A percentile compares a stretch with the other conserved stretches of the same genome.
These are phyloP conservation scores for Corinectria fuckeliana DNA, from an alignment of 2,329 filamentous ascomycete genomes.

Conservation along the genomic window DNA sequence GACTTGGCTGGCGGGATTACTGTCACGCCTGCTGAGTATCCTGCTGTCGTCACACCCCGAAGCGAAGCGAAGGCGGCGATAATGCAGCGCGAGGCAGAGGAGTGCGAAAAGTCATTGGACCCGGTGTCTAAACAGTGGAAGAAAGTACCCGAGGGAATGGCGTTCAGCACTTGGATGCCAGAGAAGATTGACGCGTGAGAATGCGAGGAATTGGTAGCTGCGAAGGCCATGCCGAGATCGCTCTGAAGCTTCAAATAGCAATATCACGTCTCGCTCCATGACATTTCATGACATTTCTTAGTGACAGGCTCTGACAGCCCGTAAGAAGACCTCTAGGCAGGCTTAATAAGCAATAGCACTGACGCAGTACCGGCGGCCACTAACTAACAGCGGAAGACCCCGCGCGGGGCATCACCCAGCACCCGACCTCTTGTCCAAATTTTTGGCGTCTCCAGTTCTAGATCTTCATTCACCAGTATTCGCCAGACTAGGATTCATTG, in stretches of 20 bases:
- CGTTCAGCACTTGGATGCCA: constrained; percentile 3
- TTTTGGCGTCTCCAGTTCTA: constrained; percentile 33
- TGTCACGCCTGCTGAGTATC: constrained; percentile 1
- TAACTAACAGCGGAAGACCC: constrained; percentile 33
- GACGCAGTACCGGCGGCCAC: not conserved
- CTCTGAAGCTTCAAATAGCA: too few relatives aligned
- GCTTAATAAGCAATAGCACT: constrained; percentile 6
- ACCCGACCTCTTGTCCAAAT: constrained; percentile 26
- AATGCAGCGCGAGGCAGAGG: not conserved
- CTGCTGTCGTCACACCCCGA: not conserved
- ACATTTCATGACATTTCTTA: too few relatives aligned
- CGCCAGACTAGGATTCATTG: not conserved
- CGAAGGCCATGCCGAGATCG: too few relatives aligned
- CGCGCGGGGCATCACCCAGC: constrained; percentile 38
- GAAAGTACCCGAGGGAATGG: constrained; percentile 8
- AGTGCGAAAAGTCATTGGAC: not conserved
- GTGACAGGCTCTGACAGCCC: too few relatives aligned
- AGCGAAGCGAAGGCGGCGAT: not conserved
- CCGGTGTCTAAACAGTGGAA: constrained; percentile 5
- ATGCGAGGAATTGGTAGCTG: too few relatives aligned
- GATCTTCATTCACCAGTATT: constrained; percentile 23
- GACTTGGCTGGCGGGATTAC: constrained; percentile 10
- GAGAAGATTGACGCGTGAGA: not conserved
- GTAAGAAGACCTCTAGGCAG: too few relatives aligned
- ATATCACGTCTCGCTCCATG: too few relatives aligned